A percentile compares a stretch with the other conserved stretches of the same genome.
These are phyloP conservation scores for Lathyrus oleraceus DNA, from an alignment of 306 rosid species.

Conservation along the genomic window DNA sequence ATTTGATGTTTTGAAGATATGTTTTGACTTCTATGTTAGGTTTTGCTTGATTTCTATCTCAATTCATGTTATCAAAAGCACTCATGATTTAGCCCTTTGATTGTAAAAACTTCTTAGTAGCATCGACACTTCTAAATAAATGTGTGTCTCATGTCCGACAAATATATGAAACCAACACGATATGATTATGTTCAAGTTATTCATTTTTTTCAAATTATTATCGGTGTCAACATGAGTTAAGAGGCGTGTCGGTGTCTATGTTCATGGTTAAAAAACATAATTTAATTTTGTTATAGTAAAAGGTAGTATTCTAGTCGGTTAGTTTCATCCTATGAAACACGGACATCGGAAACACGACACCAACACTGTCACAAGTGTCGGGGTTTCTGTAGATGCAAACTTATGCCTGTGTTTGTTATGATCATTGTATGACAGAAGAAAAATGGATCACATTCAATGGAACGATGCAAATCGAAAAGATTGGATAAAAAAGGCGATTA, in stretches of 20 bases:
- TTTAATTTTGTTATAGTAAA: neutral
- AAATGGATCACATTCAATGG: slow-evolving; percentile 6
- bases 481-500: slow-evolving; percentile 17
- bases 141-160: too few relatives aligned
- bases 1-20: neutral
- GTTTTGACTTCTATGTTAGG: neutral
- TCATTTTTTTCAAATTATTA: too few relatives aligned
- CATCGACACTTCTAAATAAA: too few relatives aligned
- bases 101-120: neutral
- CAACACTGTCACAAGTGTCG: too few relatives aligned
- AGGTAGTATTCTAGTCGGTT: neutral
- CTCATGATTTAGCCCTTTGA: neutral
- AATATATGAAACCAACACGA: too few relatives aligned
- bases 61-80: neutral
- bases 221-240: too few relatives aligned
- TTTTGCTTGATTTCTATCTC: neutral
- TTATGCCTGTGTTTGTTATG: slow-evolving; percentile 20
- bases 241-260: too few relatives aligned
- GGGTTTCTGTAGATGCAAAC: slow-evolving; percentile 13
- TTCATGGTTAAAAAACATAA: neutral
- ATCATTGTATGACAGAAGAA: slow-evolving; percentile 35
- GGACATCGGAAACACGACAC: too few relatives aligned
- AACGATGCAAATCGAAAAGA: slow-evolving; percentile 5
- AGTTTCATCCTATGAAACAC: neutral
- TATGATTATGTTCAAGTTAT: too few relatives aligned